Base-by-base conservation (phyloP, 768 basidiomycete species). In the Hypholoma sublateritium region DNA sequence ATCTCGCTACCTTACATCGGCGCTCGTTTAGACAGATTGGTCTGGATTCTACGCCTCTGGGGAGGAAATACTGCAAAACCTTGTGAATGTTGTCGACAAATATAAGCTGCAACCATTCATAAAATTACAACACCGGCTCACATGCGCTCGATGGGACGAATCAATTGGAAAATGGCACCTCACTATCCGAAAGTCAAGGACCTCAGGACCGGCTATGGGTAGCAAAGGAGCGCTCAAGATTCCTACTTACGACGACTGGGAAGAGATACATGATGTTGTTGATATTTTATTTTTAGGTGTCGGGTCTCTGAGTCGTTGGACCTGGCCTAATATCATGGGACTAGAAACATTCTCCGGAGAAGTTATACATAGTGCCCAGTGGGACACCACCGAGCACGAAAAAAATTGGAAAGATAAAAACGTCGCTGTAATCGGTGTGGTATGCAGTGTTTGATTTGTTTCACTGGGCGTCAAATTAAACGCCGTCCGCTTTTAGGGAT, bases 301-400 rank as follows among this genome's bases (percentile, higher is more conserved):
- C 17, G 85, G 85, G 4, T 60, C 60, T 11, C 66, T 86, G 44
- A 84, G 81, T 48, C 69, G 82, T 6, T 88, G 85, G 85, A 73
- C 77, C 24, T 88, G 86, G 88, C 88, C 88, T 2, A 78, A 85
- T 43, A 86, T 89, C 43, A 67, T 73, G 8, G 87, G 86, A 3
- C 65, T 88, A 25, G 69, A 81, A 14, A 72, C 67, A 7, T 89
- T 85, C 69, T 71, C 78, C 58, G 88, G 88, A 4, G 74, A 71
- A 49, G 67, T 87, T 13, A 69, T 86, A 1, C 88, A 91, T 61
- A 84, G 82, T n/a, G 88, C 86, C 0, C 65, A 78, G 1, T 88
- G 86, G 83, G 78, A 82, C 22, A 72, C 69, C 28, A 74, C 67
- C 11, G 67, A 75, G 35, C 67, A 66, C 14, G 71, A 72, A 21